Conservation (phyloP, 225 moss, liverwort and hornwort species). For the Lunularia cruciata region DNA sequence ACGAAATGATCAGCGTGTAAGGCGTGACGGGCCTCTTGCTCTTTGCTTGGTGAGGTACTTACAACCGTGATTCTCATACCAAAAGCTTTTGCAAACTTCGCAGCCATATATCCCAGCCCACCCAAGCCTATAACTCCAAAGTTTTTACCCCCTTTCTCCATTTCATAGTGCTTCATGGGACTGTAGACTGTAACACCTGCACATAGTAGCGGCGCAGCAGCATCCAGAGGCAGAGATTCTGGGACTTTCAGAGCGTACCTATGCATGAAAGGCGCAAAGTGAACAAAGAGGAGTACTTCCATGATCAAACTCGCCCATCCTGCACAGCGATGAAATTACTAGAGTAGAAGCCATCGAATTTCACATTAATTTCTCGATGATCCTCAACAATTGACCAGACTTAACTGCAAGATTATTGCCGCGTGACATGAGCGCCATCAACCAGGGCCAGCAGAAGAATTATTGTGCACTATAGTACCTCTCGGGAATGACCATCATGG, state of each 20-base stretch:
- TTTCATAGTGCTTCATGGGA: conserved; percentile 54
- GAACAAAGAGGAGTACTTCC: neutral
- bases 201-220: conserved; percentile 68
- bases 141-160: conserved; percentile 51
- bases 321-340: neutral
- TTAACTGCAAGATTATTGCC: neutral
- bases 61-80: conserved; percentile 47
- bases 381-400: neutral
- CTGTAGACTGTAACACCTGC: conserved; percentile 70
- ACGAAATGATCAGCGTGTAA: conserved; percentile 51
- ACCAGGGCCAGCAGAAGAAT: neutral
- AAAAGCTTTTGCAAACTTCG: conserved; percentile 53
- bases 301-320: neutral
- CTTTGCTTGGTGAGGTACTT: conserved; percentile 48
- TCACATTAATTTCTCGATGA: too few species aligned
- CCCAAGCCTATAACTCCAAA: conserved; percentile 52
- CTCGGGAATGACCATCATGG: conserved; percentile 43
- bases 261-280: neutral
- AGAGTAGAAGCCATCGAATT: too few species aligned
- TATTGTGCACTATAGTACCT: conserved; percentile 21
- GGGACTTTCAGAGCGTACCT: conserved; percentile 50
- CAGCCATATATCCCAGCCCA: conserved; percentile 51
- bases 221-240: conserved; percentile 41
- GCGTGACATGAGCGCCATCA: neutral
- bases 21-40: conserved; percentile 41